Evolutionary conservation across 371 early-diverging fungal genomes (phyloP).

Genomic region (Apophysomyces variabilis): DNA sequence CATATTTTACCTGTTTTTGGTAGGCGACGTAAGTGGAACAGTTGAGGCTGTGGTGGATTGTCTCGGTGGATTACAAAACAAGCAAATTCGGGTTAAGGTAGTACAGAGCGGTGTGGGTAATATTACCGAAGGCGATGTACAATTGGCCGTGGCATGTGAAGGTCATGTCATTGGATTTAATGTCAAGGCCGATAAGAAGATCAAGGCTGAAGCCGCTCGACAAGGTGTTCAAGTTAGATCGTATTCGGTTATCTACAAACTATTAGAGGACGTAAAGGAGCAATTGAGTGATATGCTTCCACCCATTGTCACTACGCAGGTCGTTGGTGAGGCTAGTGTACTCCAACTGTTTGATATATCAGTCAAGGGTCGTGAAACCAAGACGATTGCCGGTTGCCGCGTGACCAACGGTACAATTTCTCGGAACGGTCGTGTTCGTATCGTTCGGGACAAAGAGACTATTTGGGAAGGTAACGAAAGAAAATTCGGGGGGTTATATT

Average conservation of each 20-base stretch:
- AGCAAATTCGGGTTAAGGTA: slow-evolving; percentile 78
- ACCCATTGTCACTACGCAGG: slow-evolving; percentile 73
- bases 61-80: slow-evolving; percentile 75
- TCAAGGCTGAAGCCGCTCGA: slow-evolving; percentile 63
- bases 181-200: slow-evolving; percentile 80
- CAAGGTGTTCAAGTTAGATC: slow-evolving; percentile 68
- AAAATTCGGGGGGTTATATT: background rate
- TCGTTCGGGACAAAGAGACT: slow-evolving; percentile 68
- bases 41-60: slow-evolving; percentile 88
- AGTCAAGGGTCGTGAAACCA: slow-evolving; percentile 68
- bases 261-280: slow-evolving; percentile 87
- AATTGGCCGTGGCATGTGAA: slow-evolving; percentile 68
- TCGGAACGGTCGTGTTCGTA: slow-evolving; percentile 63
- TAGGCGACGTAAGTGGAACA: slow-evolving; percentile 95
- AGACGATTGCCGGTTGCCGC: slow-evolving; percentile 86
- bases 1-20: background rate
- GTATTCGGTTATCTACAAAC: slow-evolving; percentile 87
- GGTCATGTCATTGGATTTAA: slow-evolving; percentile 88
- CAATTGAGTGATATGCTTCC: slow-evolving; percentile 80
- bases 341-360: slow-evolving; percentile 81
- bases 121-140: slow-evolving; percentile 79
- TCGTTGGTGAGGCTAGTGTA: slow-evolving; percentile 89
- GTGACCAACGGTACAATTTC: slow-evolving; percentile 77
- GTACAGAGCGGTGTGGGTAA: slow-evolving; percentile 86
- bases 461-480: slow-evolving; percentile 69